A percentile compares a stretch with the other conserved stretches of the same genome.
phyloP scores from a whole-genome alignment of 208 protist genomes.

The Trypanosoma cruzi region DNA sequence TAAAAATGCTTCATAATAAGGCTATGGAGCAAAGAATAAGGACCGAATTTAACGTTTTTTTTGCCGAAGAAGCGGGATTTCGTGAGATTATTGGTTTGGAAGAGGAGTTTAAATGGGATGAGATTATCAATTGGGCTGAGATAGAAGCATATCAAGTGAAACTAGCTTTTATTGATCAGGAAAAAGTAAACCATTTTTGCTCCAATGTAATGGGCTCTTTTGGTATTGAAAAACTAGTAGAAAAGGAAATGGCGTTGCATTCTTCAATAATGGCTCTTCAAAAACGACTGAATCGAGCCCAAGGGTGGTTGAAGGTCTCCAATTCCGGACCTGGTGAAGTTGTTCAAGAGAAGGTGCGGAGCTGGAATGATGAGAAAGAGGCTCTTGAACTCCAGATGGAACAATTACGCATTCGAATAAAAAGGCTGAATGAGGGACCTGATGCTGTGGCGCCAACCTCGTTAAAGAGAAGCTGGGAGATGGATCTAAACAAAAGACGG shows the following conservation, averaged over 20 bases:
- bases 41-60: slow-evolving; percentile 9
- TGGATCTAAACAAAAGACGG: background rate
- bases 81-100: slow-evolving; percentile 24
- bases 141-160: slow-evolving; percentile 9
- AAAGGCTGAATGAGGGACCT: slow-evolving; percentile 17
- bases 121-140: background rate
- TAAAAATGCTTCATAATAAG: slow-evolving; percentile 12
- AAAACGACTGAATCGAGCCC: slow-evolving; percentile 6
- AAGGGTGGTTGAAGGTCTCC: slow-evolving; percentile 9
- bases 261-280: slow-evolving; percentile 21
- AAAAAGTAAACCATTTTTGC: slow-evolving; percentile 7
- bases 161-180: background rate
- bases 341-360: slow-evolving; percentile 13
- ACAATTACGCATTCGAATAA: slow-evolving; percentile 14
- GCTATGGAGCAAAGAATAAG: slow-evolving; percentile 4
- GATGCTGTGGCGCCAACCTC: background rate
- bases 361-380: slow-evolving; percentile 17
- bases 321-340: background rate
- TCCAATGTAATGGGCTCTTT: slow-evolving; percentile 7
- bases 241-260: slow-evolving; percentile 11
- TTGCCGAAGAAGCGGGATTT: slow-evolving; percentile 21
- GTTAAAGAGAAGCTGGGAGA: background rate
- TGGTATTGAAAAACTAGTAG: slow-evolving; percentile 8
- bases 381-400: slow-evolving; percentile 20
- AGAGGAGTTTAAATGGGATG: slow-evolving; percentile 10